Evolutionary conservation across 2,329 filamentous ascomycete species (phyloP), one percentile per base, ranked within the genome.

Genomic region (Pseudovirgaria hyperparasitica): DNA sequence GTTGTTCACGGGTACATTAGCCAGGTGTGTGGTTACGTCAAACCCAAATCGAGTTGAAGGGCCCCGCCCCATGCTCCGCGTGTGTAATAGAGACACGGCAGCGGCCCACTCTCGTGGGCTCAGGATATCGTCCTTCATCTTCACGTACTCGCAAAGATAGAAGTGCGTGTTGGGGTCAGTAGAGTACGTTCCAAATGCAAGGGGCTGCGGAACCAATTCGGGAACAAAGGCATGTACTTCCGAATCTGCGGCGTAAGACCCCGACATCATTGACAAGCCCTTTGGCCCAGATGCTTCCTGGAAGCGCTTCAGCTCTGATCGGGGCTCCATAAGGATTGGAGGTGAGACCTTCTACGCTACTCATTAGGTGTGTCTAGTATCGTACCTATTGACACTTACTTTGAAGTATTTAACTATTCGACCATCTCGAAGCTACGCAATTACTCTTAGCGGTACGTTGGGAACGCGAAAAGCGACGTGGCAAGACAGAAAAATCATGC

Each of bases 261-360:
- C 30, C 13, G 30, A 26, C 23, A 35, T 33, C 33, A 30, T 31
- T n/a, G n/a, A n/a, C n/a, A n/a, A n/a, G n/a, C n/a, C n/a, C n/a
- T n/a, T n/a, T n/a, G n/a, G n/a, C n/a, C n/a, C n/a, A n/a, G n/a
- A n/a, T n/a, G n/a, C n/a, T n/a, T n/a, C n/a, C n/a, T n/a, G n/a
- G n/a, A n/a, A n/a, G n/a, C n/a, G n/a, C n/a, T n/a, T n/a, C n/a
- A n/a, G n/a, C n/a, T n/a, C n/a, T n/a, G n/a, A n/a, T n/a, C n/a
- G n/a, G n/a, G n/a, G n/a, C n/a, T n/a, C n/a, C n/a, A n/a, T n/a
- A n/a, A n/a, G n/a, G n/a, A n/a, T n/a, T n/a, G n/a, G n/a, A n/a
- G n/a, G n/a, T n/a, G n/a, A n/a, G n/a, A n/a, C n/a, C n/a, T n/a
- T n/a, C n/a, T n/a, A n/a, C n/a, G n/a, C n/a, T n/a, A n/a, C n/a